Base-by-base conservation (phyloP, 1,284 basidiomycete genomes). In the Tilletia horrida region DNA sequence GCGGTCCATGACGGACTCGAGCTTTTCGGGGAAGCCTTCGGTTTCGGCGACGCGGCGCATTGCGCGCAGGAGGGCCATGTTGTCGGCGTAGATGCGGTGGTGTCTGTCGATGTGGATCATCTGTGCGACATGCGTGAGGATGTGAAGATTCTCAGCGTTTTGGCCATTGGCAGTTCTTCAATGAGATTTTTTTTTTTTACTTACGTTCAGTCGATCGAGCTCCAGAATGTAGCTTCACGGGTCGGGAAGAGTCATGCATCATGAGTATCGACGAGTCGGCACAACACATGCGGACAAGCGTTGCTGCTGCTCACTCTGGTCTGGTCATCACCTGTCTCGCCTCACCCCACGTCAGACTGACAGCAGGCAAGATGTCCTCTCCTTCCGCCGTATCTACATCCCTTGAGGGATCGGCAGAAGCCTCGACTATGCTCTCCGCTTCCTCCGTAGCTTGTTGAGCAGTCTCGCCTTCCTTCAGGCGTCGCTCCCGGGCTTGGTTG, bases 1-100 rank as follows among this genome's bases (percentile, higher is more conserved):
- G 31, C 76, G 69, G 65, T 78, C 76, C 76, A 78, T 76, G 65
- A 79, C 77, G 23, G 71, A 66, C 63, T 79, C 77, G 25, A 79
- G 71, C 55, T 67, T 69, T 31, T 77, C 74, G 9, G 63, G 71
- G 65, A 74, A 79, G 8, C 73, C 77, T 21, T 72, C 69, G 1
- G 73, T 69, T 55, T 78, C 73, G 44, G 73, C 70, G 1, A 77
- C 73, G 14, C 69, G 63, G 3, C 73, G 65, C 67, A 79, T 77
- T 3, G 76, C 77, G 1, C 76, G 70, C 3, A 79, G 69, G 14
- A 79, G 70, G 11, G 76, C 75, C 77, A 78, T 77, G 35, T 72
- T 74, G 52, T 79, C 75, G 27, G 77, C 73, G 4, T 73, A 71
- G 63, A 79, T 74, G 48, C 74, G 73, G 63, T 79, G 77, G 57